Conservation (phyloP, 768 basidiomycete genomes). For the Boletus huronensis region DNA sequence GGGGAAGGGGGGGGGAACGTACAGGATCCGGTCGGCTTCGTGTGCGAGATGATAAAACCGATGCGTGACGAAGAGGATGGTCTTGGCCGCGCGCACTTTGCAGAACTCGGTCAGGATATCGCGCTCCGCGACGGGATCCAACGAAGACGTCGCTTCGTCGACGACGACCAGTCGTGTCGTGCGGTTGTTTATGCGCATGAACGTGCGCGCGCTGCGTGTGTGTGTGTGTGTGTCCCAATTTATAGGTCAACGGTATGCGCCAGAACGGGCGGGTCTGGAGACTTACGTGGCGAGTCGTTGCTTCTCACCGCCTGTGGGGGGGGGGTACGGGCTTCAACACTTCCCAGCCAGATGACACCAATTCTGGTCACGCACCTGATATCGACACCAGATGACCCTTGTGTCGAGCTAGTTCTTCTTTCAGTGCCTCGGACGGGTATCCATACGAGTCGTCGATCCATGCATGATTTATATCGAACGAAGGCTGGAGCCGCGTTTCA, state of each 20-base stretch:
- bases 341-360: not conserved
- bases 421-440: conserved; percentile 19
- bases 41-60: conserved; percentile 48
- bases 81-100: conserved; percentile 42
- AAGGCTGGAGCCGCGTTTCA: conserved; percentile 31
- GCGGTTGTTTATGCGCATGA: conserved; percentile 35
- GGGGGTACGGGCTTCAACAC: not conserved
- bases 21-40: conserved; percentile 53
- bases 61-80: conserved; percentile 55
- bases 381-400: conserved; percentile 22
- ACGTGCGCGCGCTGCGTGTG: conserved; percentile 48
- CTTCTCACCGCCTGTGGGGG: conserved; percentile 41
- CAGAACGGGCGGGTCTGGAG: not conserved
- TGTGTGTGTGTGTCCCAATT: not conserved
- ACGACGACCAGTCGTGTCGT: conserved; percentile 46
- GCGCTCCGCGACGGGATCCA: conserved; percentile 54
- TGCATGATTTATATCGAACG: conserved; percentile 15
- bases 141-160: conserved; percentile 57
- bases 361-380: conserved; percentile 14
- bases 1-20: conserved; percentile 13
- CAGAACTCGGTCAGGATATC: conserved; percentile 42
- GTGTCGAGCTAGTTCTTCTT: conserved; percentile 20
- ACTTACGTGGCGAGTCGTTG: conserved; percentile 51
- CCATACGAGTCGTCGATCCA: conserved; percentile 22
- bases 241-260: not conserved